phyloP scores from a whole-genome alignment of 1,284 basidiomycete genomes.

The Apiotrichum veenhuisii region DNA sequence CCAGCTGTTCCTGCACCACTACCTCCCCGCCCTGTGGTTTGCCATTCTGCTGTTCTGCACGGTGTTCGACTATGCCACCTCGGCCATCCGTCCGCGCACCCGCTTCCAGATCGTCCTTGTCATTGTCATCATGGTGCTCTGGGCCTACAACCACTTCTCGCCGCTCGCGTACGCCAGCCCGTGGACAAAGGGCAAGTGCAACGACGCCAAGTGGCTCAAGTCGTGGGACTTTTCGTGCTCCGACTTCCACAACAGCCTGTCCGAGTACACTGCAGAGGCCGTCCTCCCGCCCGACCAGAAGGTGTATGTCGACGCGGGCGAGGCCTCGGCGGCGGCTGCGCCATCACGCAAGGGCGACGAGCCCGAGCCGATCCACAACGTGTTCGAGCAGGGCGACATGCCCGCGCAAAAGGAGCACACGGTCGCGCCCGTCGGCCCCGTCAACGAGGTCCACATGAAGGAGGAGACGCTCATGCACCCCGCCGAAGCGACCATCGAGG shows the following conservation, averaged over 20 bases:
- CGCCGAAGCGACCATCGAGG: slow-evolving; percentile 1
- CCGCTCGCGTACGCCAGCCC: slow-evolving; percentile 78
- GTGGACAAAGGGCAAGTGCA: slow-evolving; percentile 81
- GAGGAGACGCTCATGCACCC: slow-evolving; percentile 27
- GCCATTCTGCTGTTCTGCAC: slow-evolving; percentile 74
- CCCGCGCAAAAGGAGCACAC: slow-evolving; percentile 46
- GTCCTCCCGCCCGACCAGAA: slow-evolving; percentile 22
- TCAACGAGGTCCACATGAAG: slow-evolving; percentile 41
- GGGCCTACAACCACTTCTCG: slow-evolving; percentile 74
- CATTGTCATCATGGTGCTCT: slow-evolving; percentile 67
- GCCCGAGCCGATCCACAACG: slow-evolving; percentile 48
- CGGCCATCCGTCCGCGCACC: slow-evolving; percentile 67
- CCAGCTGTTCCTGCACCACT: slow-evolving; percentile 95
- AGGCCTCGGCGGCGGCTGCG: slow-evolving; percentile 18
- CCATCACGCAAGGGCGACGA: slow-evolving; percentile 37
- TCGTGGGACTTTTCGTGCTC: slow-evolving; percentile 91
- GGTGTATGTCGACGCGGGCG: slow-evolving; percentile 25
- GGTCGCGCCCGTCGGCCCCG: slow-evolving; percentile 36
- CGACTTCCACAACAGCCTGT: slow-evolving; percentile 42
- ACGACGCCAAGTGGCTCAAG: slow-evolving; percentile 75
- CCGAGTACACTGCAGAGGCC: slow-evolving; percentile 27
- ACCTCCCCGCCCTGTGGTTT: slow-evolving; percentile 94
- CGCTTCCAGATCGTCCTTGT: slow-evolving; percentile 75
- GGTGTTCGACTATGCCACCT: slow-evolving; percentile 82
- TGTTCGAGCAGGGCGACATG: slow-evolving; percentile 39